Evolutionary conservation across 495 filamentous ascomycete species (phyloP).

Genomic region (Aspergillus diversus): DNA sequence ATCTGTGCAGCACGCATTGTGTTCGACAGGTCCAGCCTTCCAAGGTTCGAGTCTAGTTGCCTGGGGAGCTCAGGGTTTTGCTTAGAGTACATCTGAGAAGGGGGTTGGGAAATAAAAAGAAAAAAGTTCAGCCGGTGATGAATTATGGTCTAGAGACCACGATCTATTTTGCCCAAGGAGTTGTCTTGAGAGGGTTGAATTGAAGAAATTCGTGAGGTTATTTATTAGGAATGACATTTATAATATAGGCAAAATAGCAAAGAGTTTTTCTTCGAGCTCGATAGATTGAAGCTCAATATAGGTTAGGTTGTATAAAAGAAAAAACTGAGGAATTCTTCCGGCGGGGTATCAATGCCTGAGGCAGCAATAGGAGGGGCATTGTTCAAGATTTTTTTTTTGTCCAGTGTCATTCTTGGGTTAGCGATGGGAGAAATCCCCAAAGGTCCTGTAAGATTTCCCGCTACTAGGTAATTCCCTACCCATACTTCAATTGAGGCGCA

Average conservation of each 20-base stretch:
- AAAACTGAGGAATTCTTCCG: slow-evolving; percentile 15
- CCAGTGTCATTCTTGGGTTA: not conserved
- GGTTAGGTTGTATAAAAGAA: not conserved
- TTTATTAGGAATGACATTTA: not conserved
- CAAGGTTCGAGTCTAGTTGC: not conserved
- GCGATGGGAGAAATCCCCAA: not conserved
- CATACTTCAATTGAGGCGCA: too few species aligned
- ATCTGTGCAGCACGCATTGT: not conserved
- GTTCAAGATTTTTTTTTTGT: not conserved
- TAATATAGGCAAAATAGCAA: not conserved
- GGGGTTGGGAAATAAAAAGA: not conserved
- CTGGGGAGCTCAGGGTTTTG: not conserved
- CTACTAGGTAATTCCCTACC: too few species aligned
- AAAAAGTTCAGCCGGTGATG: too few species aligned
- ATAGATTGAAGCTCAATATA: not conserved
- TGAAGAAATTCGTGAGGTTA: not conserved
- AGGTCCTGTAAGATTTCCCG: not conserved
- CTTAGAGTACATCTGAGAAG: not conserved
- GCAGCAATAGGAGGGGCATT: slow-evolving; percentile 5
- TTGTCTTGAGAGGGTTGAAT: too few species aligned
- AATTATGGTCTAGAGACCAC: too few species aligned
- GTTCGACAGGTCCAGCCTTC: not conserved
- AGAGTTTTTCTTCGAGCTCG: not conserved
- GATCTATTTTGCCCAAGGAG: too few species aligned
- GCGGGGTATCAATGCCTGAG: slow-evolving; percentile 18